Evolutionary conservation across 2,329 filamentous ascomycete species (phyloP).

Genomic region (Diplodia scrobiculata): DNA sequence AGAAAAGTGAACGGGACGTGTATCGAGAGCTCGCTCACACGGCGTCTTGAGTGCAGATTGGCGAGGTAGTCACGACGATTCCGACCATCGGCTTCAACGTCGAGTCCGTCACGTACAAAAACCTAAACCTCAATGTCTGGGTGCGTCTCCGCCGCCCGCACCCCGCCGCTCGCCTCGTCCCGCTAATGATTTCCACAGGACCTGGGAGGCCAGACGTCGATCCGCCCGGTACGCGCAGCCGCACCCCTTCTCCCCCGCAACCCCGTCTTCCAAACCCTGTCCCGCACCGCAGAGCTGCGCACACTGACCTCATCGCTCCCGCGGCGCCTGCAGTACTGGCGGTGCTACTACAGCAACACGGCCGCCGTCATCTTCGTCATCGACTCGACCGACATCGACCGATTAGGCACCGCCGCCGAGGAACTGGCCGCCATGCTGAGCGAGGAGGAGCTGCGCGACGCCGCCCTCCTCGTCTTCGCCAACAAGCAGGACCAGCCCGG

Average conservation of each 20-base stretch:
- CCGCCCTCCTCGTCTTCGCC: conserved; percentile 89
- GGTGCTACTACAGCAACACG: conserved; percentile 99
- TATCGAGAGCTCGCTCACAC: conserved; percentile 13
- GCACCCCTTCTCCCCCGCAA: conserved; percentile 18
- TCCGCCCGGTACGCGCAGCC: conserved; percentile 62
- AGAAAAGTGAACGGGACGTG: background rate
- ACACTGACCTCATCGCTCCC: conserved; percentile 12
- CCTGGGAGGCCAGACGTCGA: conserved; percentile 96
- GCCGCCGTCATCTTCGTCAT: conserved; percentile 98
- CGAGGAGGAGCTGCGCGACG: conserved; percentile 93
- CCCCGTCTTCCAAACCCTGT: conserved; percentile 14
- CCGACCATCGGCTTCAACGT: conserved; percentile 99
- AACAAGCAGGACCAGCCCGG: conserved; percentile 99
- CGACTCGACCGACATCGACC: conserved; percentile 95
- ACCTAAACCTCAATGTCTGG: conserved; percentile 99
- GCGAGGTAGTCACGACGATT: conserved; percentile 98
- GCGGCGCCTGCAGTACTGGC: conserved; percentile 68
- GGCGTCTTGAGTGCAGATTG: conserved; percentile 64
- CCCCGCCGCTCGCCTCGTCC: background rate
- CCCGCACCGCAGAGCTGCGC: conserved; percentile 21
- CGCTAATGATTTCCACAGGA: conserved; percentile 57
- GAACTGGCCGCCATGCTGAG: conserved; percentile 94
- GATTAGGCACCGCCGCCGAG: conserved; percentile 86
- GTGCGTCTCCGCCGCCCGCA: conserved; percentile 53
- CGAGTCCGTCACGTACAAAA: conserved; percentile 97